phyloP scores from a whole-genome alignment of 768 basidiomycete species.

The Suillus alpinus region DNA sequence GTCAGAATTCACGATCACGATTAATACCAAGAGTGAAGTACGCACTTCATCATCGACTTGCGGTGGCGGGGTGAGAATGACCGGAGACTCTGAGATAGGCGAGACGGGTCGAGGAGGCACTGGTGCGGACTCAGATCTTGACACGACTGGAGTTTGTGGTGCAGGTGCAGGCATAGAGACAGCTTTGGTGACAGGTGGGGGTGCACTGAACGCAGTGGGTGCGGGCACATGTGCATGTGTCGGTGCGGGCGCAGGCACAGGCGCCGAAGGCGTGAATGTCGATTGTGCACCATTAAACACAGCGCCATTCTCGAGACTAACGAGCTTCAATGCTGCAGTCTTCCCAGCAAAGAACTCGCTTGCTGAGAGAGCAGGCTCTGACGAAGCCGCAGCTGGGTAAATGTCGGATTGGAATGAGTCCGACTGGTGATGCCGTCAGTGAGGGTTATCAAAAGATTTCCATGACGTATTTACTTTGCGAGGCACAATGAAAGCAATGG shows the following conservation, averaged over 20 bases:
- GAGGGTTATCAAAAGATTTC: not conserved
- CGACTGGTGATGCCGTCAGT: slow-evolving; percentile 43
- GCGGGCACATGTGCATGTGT: slow-evolving; percentile 28
- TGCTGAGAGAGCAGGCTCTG: slow-evolving; percentile 76
- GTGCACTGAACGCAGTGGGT: slow-evolving; percentile 19
- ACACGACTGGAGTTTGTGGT: slow-evolving; percentile 10
- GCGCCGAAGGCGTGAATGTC: slow-evolving; percentile 15
- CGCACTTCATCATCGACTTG: slow-evolving; percentile 30
- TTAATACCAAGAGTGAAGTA: slow-evolving; percentile 13
- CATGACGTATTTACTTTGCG: slow-evolving; percentile 61
- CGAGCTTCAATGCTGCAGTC: slow-evolving; percentile 68
- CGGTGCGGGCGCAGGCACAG: slow-evolving; percentile 24
- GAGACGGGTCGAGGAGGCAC: slow-evolving; percentile 6
- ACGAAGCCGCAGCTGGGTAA: slow-evolving; percentile 86
- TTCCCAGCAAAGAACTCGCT: slow-evolving; percentile 89
- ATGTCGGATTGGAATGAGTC: slow-evolving; percentile 98
- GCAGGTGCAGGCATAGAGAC: slow-evolving; percentile 25
- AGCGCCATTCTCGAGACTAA: slow-evolving; percentile 73
- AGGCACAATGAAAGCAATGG: slow-evolving; percentile 93
- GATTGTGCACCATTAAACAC: slow-evolving; percentile 31
- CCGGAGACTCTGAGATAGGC: slow-evolving; percentile 8
- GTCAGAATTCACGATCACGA: not conserved
- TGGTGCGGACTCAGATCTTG: slow-evolving; percentile 14
- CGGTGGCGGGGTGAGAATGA: slow-evolving; percentile 18
- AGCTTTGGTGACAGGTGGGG: slow-evolving; percentile 32